A percentile compares a stretch with the other conserved stretches of the same genome.
Conservation (phyloP, 805 yeast species). For the Wickerhamiella domercqiae region DNA sequence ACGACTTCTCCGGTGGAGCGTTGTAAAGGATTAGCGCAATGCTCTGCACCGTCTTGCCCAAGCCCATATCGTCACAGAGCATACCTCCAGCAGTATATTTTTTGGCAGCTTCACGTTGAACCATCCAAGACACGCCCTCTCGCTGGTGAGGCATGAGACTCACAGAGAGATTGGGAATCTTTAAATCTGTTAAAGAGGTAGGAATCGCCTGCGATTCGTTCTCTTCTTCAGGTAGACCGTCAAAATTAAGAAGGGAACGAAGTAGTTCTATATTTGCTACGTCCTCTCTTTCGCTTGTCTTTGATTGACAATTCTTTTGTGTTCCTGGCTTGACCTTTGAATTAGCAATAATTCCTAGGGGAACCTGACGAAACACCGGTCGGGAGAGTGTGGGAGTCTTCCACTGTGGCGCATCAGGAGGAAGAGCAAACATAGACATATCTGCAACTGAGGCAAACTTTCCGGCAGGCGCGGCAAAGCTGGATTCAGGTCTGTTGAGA, state of each 20-base stretch:
- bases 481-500: background rate
- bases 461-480: background rate
- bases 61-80: slow-evolving; percentile 83
- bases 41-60: slow-evolving; percentile 75
- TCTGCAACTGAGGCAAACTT: background rate
- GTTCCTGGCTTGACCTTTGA: background rate
- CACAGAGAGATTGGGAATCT: background rate
- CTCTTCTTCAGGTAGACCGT: background rate
- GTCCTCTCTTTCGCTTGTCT: no score
- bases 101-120: slow-evolving; percentile 24
- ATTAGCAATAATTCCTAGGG: background rate
- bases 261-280: background rate
- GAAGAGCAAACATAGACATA: background rate
- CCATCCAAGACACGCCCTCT: slow-evolving; percentile 30
- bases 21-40: slow-evolving; percentile 43
- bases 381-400: background rate
- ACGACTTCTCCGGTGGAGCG: slow-evolving; percentile 3
- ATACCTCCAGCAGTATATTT: slow-evolving; percentile 35
- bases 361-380: background rate
- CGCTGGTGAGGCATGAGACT: slow-evolving; percentile 32
- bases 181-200: background rate
- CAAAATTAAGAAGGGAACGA: background rate
- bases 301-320: background rate
- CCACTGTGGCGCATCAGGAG: background rate
- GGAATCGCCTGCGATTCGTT: background rate